A percentile compares a stretch with the other conserved stretches of the same genome.
Evolutionary conservation across 1,139 yeast species (phyloP).

Genomic region (Suhomyces chickasaworum): DNA sequence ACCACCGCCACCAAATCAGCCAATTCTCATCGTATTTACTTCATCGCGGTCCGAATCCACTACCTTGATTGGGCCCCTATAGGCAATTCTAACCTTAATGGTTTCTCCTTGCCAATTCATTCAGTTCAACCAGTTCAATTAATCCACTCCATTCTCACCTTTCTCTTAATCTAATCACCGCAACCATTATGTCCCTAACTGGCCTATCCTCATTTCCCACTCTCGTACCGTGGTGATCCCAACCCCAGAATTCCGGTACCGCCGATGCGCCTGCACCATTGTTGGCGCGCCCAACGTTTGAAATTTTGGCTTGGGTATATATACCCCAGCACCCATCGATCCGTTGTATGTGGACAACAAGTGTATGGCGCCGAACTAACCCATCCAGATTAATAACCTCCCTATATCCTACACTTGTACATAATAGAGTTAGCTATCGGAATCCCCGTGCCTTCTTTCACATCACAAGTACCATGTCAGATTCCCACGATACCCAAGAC

Average conservation of each 20-base stretch:
- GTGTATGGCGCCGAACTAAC: conserved; percentile 12
- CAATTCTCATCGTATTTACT: neutral
- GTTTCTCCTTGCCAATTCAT: neutral
- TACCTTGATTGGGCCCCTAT: neutral
- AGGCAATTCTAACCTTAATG: too few relatives aligned
- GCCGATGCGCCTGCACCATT: conserved; percentile 6
- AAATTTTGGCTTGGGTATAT: conserved; percentile 8
- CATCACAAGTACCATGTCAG: conserved; percentile 15
- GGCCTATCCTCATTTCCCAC: neutral
- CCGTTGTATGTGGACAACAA: conserved; percentile 11
- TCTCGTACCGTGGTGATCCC: conserved; percentile 1
- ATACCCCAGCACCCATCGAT: conserved; percentile 8
- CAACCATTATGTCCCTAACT: neutral
- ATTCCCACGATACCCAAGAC: conserved; percentile 22
- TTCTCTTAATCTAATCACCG: too few relatives aligned
- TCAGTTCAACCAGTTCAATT: neutral
- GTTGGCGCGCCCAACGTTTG: conserved; percentile 9
- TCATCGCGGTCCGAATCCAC: neutral
- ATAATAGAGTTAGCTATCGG: conserved; percentile 9
- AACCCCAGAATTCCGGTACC: conserved; percentile 4
- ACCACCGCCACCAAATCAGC: neutral
- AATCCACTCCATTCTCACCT: neutral
- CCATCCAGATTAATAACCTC: conserved; percentile 5
- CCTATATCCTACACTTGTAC: conserved; percentile 9
- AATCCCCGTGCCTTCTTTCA: conserved; percentile 10